phyloP scores from a whole-genome alignment of 352 stramenopile genomes.

The Phytophthora gonapodyides region DNA sequence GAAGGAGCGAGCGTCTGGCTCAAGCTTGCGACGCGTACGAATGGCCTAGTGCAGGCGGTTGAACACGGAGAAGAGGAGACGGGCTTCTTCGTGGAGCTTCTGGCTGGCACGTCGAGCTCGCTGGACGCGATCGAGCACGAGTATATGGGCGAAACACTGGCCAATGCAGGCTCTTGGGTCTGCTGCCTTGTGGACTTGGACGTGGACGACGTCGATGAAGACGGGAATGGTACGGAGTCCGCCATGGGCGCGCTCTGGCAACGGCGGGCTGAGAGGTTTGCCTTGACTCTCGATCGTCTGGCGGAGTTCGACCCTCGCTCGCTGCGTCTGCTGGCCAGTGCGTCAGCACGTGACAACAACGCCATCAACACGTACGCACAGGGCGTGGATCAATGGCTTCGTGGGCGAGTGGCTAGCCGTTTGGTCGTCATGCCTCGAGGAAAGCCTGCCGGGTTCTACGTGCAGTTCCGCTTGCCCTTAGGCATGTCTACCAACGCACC shows the following conservation, averaged over 20 bases:
- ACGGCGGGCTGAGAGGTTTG: conserved; percentile 28
- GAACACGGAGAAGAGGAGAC: conserved; percentile 23
- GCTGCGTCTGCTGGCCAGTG: conserved; percentile 14
- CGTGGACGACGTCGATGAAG: conserved; percentile 55
- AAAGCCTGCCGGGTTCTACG: conserved; percentile 51
- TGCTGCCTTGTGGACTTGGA: conserved; percentile 56
- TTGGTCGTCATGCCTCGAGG: conserved; percentile 60
- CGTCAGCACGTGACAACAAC: conserved; percentile 22
- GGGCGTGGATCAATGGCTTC: conserved; percentile 38
- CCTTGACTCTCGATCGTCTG: conserved; percentile 20
- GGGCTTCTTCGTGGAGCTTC: conserved; percentile 33
- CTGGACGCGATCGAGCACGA: conserved; percentile 31
- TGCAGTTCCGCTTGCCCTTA: conserved; percentile 62
- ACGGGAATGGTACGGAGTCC: conserved; percentile 28
- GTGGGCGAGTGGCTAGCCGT: conserved; percentile 42
- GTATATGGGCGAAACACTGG: conserved; percentile 12
- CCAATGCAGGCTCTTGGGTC: conserved; percentile 12
- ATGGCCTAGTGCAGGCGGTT: conserved; percentile 9
- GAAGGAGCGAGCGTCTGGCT: conserved; percentile 78
- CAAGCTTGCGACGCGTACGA: conserved; percentile 22
- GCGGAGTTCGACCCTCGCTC: conserved; percentile 30
- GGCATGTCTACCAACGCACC: neutral
- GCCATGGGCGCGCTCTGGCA: conserved; percentile 23
- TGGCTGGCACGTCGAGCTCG: conserved; percentile 30
- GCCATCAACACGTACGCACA: conserved; percentile 13